Conservation (phyloP, 1,284 basidiomycete species). For the Rhodotorula sp. region DNA sequence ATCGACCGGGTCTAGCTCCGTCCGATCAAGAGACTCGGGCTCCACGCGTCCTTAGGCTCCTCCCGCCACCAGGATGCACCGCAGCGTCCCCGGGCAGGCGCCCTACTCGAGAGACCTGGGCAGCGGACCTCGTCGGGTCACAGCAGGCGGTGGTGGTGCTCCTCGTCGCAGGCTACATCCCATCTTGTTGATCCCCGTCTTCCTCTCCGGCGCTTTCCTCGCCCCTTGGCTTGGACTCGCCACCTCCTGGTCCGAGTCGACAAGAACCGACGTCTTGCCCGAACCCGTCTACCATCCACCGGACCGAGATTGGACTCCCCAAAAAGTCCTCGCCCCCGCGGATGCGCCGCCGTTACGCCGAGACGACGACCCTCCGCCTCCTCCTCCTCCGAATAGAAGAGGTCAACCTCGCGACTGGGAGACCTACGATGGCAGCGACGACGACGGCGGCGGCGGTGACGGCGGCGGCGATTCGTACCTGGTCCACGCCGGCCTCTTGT, state of each 20-base stretch:
- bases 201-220: slow-evolving; percentile 28
- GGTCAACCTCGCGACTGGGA: not conserved
- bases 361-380: slow-evolving; percentile 4
- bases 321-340: slow-evolving; percentile 7
- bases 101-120: not conserved
- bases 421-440: not conserved
- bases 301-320: slow-evolving; percentile 6
- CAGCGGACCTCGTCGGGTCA: not conserved
- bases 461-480: slow-evolving; percentile 10
- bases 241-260: no score
- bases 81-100: not conserved
- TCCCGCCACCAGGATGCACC: not conserved
- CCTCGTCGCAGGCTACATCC: slow-evolving; percentile 21
- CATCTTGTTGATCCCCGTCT: slow-evolving; percentile 36
- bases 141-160: not conserved
- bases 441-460: not conserved
- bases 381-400: not conserved
- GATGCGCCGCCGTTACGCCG: slow-evolving; percentile 28
- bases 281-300: slow-evolving; percentile 24
- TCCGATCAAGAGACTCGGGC: not conserved
- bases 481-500: slow-evolving; percentile 26
- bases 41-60: no score
- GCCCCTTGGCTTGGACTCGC: slow-evolving; percentile 4
- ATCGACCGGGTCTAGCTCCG: not conserved
- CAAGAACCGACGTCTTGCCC: not conserved